A percentile compares a stretch with the other conserved stretches of the same genome.
These are phyloP conservation scores for Pichia terricola DNA, from an alignment of 1,139 yeast genomes.

Conservation along the genomic window DNA sequence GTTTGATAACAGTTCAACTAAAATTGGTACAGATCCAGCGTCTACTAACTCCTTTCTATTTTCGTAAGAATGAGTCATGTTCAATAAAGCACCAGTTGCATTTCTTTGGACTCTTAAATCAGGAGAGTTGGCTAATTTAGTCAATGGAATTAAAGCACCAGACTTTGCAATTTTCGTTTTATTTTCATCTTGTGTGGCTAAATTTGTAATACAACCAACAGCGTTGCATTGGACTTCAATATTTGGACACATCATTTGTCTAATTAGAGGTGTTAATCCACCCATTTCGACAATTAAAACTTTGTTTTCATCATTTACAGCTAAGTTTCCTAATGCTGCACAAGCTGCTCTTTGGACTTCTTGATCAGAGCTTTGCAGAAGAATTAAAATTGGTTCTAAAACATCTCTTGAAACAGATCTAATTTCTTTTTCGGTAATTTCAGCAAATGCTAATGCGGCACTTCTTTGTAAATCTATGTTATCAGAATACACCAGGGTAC, in stretches of 20 bases:
- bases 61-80: conserved; percentile 97
- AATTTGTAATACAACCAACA: conserved; percentile 94
- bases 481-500: conserved; percentile 89
- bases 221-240: conserved; percentile 99
- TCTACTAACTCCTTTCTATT: conserved; percentile 93
- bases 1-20: conserved; percentile 79
- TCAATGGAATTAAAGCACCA: conserved; percentile 92
- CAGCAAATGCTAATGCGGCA: conserved; percentile 98
- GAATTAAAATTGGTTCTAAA: conserved; percentile 81
- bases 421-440: conserved; percentile 92
- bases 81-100: conserved; percentile 94
- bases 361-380: conserved; percentile 78
- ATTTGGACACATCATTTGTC: conserved; percentile 95
- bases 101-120: conserved; percentile 96
- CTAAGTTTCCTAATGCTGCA: conserved; percentile 94
- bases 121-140: conserved; percentile 86
- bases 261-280: conserved; percentile 88
- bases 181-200: conserved; percentile 98
- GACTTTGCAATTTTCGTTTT: conserved; percentile 91
- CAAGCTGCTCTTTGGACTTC: conserved; percentile 98
- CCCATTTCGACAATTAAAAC: conserved; percentile 95
- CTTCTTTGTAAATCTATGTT: conserved; percentile 91
- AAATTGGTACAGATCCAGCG: conserved; percentile 96
- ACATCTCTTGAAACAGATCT: conserved; percentile 87
- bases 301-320: conserved; percentile 93